phyloP scores from a whole-genome alignment of 2,329 filamentous ascomycete genomes.

The Cytospora chrysosperma region DNA sequence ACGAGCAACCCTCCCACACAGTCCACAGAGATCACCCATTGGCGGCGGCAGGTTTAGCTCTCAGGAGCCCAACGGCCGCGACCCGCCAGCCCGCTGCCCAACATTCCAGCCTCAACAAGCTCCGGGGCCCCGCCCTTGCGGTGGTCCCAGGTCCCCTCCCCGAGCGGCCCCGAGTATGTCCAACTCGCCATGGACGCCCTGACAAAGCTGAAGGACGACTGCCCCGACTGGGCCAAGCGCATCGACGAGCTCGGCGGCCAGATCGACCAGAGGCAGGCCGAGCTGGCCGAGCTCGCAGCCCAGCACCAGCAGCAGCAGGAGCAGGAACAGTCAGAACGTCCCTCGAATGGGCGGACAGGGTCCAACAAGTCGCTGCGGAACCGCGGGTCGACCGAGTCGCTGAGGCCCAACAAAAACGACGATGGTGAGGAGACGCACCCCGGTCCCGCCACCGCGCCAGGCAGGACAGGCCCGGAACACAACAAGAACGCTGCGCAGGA shows the following conservation, averaged over 20 bases:
- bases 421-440: conserved; percentile 25
- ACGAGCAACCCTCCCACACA: neutral
- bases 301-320: conserved; percentile 7
- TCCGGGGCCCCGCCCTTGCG: conserved; percentile 13
- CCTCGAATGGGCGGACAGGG: conserved; percentile 25
- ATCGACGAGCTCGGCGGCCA: conserved; percentile 61
- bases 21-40: neutral
- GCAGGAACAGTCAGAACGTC: neutral
- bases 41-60: conserved; percentile 25
- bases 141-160: conserved; percentile 2
- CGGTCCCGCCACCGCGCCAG: neutral
- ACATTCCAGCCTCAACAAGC: conserved; percentile 21
- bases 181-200: conserved; percentile 54
- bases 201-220: conserved; percentile 51
- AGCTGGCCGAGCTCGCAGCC: conserved; percentile 47
- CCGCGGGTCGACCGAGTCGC: conserved; percentile 31
- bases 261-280: conserved; percentile 60
- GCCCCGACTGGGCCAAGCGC: conserved; percentile 59
- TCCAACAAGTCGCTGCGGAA: conserved; percentile 31
- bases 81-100: conserved; percentile 15
- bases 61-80: conserved; percentile 22
- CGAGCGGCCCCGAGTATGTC: conserved; percentile 28
- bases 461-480: neutral
- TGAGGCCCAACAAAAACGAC: conserved; percentile 29
- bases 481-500: conserved; percentile 10